phyloP scores from a whole-genome alignment of 768 basidiomycete species.

The Leccinum broughii region DNA sequence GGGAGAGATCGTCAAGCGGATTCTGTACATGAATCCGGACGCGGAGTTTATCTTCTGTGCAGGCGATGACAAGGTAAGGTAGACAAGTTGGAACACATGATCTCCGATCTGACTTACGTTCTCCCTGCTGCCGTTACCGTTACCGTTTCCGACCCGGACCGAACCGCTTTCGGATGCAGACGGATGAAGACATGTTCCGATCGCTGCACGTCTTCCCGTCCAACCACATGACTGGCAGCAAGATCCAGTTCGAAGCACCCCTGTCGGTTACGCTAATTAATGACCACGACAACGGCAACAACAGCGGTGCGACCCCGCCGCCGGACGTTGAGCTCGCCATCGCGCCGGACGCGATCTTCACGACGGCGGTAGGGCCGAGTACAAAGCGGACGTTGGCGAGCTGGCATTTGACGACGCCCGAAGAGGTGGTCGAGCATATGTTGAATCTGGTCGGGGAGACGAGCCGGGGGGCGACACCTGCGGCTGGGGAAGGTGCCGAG shows the following conservation, averaged over 20 bases:
- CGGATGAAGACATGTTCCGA: slow-evolving; percentile 99
- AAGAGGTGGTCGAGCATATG: slow-evolving; percentile 84
- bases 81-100: background rate
- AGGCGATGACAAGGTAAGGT: slow-evolving; percentile 88
- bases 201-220: slow-evolving; percentile 66
- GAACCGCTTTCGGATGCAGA: slow-evolving; percentile 42
- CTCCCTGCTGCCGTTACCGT: background rate
- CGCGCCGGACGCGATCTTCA: slow-evolving; percentile 73
- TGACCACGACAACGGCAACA: slow-evolving; percentile 10
- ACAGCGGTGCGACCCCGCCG: slow-evolving; percentile 29
- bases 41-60: slow-evolving; percentile 97
- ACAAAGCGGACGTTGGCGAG: slow-evolving; percentile 86
- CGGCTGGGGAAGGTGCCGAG: background rate
- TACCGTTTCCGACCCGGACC: background rate
- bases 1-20: slow-evolving; percentile 96
- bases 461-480: background rate
- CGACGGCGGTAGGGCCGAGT: slow-evolving; percentile 90
- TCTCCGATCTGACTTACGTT: background rate
- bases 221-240: slow-evolving; percentile 30
- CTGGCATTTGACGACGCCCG: slow-evolving; percentile 90
- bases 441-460: slow-evolving; percentile 53
- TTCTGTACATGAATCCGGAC: slow-evolving; percentile 90
- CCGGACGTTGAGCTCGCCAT: slow-evolving; percentile 63
- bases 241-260: slow-evolving; percentile 55
- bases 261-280: slow-evolving; percentile 46